These are phyloP conservation scores for Durusdinium trenchii DNA, from an alignment of 73 alveolate genomes.

Conservation along the genomic window DNA sequence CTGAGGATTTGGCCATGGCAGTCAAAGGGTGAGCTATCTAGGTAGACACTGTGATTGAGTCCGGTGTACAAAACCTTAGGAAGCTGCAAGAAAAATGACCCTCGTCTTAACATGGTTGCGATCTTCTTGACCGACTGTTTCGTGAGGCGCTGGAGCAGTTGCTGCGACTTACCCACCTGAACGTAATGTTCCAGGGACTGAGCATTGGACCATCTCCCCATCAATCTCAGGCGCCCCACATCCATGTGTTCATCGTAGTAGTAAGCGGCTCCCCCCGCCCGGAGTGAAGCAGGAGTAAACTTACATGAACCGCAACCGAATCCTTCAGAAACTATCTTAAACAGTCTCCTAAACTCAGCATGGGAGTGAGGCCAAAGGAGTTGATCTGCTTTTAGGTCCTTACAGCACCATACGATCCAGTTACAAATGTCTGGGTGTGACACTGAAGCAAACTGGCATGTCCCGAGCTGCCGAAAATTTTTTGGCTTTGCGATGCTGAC, in stretches of 20 bases:
- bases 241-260: background rate
- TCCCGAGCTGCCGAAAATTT: background rate
- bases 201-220: background rate
- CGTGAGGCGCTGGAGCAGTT: background rate
- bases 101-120: background rate
- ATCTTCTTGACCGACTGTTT: background rate
- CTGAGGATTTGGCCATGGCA: conserved; percentile 4
- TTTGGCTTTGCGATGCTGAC: background rate
- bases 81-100: background rate
- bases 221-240: background rate
- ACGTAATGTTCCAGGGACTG: conserved; percentile 22
- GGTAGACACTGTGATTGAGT: background rate
- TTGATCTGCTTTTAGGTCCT: background rate
- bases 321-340: background rate
- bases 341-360: background rate
- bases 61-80: background rate
- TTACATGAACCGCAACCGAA: background rate
- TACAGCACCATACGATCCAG: background rate
- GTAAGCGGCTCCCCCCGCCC: conserved; percentile 24
- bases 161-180: background rate
- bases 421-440: background rate
- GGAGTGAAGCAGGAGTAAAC: background rate
- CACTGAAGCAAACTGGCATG: background rate
- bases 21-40: background rate
- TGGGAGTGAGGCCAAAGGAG: background rate